Base-by-base conservation (phyloP, 1,139 yeast genomes). In the Magnusiomyces clavatus region DNA sequence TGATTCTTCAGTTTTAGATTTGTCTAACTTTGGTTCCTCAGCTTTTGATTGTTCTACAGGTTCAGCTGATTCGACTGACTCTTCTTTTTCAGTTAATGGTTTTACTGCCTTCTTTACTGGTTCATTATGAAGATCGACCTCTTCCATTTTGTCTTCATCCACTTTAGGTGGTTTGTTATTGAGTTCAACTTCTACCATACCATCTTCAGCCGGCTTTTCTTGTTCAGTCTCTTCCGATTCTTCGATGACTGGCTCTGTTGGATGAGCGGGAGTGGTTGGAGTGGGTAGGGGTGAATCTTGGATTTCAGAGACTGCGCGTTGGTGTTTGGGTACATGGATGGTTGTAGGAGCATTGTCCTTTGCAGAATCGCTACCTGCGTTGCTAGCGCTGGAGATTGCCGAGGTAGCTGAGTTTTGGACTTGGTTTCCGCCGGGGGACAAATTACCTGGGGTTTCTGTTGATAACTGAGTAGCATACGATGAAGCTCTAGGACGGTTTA, bases 401-500 rank as follows among this genome's bases (percentile, higher is more conserved):
- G 42, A 34, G 37, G 43, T n/a, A 2, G 31, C 34, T 12, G 24
- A 17, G 43, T 35, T 46, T 40, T 52, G 49, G 41, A 43, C 54
- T 41, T 45, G 55, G 12, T 4, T 20, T 13, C 17, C 35, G 16
- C 44, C 53, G 6, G 41, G 51, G 13, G 49, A 40, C 3, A 36
- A 24, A 20, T 43, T 6, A 20, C 43, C 16, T n/a, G 43, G 37
- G 24, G 36, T 19, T 14, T 48, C 52, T 8, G 43, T 16, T 17
- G 54, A 49, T 29, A 42, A 38, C 17, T 49, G 39, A 12, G 66
- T 60, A 3, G 61, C 63, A 37, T 60, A 62, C 1, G 67, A 59
- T 29, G 59, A 54, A 20, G 67, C 62, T 16, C 66, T 51, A 3
- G 65, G 58, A 46, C 68, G 55, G 40, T 60, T 64, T n/a, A 62